phyloP scores from a whole-genome alignment of 306 rosid species.

The Cucumis hystrix region DNA sequence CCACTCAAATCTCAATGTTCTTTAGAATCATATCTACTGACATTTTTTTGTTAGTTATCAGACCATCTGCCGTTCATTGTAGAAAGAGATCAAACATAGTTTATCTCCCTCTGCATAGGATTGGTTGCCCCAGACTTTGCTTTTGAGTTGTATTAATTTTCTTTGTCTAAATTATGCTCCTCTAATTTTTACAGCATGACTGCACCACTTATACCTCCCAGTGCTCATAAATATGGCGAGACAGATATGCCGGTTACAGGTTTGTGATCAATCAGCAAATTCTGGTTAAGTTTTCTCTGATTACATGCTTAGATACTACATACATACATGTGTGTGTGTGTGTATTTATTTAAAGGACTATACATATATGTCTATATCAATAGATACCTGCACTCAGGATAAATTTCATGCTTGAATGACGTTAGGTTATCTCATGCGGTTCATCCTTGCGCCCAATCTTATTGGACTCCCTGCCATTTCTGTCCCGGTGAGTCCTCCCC shows the following conservation, averaged over 20 bases:
- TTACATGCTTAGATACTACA: background rate
- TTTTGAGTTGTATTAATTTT: background rate
- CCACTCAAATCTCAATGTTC: background rate
- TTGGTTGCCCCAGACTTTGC: background rate
- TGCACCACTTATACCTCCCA: slow-evolving; percentile 74
- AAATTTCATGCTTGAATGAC: slow-evolving; percentile 2
- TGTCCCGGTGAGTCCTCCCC: slow-evolving; percentile 57
- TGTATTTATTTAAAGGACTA: no score
- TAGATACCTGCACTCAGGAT: background rate
- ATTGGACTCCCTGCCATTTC: slow-evolving; percentile 91
- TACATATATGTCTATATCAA: background rate
- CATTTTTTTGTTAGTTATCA: background rate
- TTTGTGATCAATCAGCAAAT: slow-evolving; percentile 11
- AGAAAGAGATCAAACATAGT: background rate
- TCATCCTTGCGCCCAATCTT: slow-evolving; percentile 55
- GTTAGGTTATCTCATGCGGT: slow-evolving; percentile 77
- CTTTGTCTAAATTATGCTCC: background rate
- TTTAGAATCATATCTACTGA: background rate
- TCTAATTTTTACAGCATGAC: slow-evolving; percentile 57
- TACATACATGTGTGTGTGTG: no score
- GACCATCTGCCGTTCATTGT: background rate
- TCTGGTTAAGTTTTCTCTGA: background rate
- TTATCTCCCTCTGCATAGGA: background rate
- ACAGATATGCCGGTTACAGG: slow-evolving; percentile 70
- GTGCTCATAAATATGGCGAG: slow-evolving; percentile 73